Percentiles rank a stretch among this genome's conserved stretches.
Conservation (phyloP, 2,329 filamentous ascomycete genomes). For the Colletotrichum spaethianum region DNA sequence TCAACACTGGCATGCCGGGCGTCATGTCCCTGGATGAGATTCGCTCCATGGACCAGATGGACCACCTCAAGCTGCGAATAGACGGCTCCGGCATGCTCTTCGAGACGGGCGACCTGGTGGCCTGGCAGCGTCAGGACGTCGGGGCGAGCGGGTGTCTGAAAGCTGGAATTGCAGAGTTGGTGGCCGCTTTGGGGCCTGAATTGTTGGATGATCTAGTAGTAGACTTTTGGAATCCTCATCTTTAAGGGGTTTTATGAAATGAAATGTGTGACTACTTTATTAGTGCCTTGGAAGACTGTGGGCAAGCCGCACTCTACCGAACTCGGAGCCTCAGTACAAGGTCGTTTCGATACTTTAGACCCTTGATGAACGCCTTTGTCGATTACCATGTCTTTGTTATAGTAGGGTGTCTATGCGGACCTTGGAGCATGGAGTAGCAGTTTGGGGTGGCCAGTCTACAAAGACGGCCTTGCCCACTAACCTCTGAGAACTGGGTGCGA, state of each 20-base stretch:
- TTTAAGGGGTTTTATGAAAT: neutral
- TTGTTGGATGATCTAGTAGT: constrained; percentile 70
- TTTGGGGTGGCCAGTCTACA: neutral
- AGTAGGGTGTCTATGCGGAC: neutral
- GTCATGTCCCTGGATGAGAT: constrained; percentile 71
- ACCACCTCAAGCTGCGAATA: constrained; percentile 69
- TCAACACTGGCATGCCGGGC: constrained; percentile 77
- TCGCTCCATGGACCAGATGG: constrained; percentile 69
- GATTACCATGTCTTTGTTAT: too few species aligned
- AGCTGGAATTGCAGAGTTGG: constrained; percentile 75
- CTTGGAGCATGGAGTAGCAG: neutral
- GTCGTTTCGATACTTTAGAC: neutral
- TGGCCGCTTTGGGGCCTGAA: constrained; percentile 75
- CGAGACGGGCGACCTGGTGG: constrained; percentile 65
- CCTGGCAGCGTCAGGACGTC: constrained; percentile 71
- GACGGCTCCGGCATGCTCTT: constrained; percentile 55
- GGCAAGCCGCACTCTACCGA: neutral
- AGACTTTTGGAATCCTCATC: constrained; percentile 59
- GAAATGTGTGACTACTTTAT: too few species aligned
- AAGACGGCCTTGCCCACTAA: too few species aligned
- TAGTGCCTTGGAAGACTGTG: neutral
- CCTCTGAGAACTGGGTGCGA: neutral
- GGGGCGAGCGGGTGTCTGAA: constrained; percentile 65
- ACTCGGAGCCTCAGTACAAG: too few species aligned
- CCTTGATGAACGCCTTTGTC: neutral